These are phyloP conservation scores for Earliella scabrosa DNA, from an alignment of 1,284 basidiomycete genomes.

Conservation along the genomic window DNA sequence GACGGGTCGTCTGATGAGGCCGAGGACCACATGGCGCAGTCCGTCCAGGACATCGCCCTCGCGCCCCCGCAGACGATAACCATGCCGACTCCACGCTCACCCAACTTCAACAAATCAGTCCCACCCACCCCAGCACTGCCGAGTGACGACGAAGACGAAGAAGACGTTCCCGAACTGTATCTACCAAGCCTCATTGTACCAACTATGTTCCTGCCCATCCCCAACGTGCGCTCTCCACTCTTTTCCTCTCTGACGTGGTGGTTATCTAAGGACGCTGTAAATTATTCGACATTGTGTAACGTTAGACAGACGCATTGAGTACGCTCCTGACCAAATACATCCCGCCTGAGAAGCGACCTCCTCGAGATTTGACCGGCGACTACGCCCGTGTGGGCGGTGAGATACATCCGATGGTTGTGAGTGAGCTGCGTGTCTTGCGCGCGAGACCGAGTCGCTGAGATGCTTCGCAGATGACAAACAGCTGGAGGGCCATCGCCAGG, in stretches of 20 bases:
- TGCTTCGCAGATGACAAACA: conserved; percentile 72
- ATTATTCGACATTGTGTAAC: conserved; percentile 32
- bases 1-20: conserved; percentile 36
- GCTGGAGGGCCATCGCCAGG: conserved; percentile 78
- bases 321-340: conserved; percentile 82
- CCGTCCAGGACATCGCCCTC: conserved; percentile 30
- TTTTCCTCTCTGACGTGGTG: conserved; percentile 58
- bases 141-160: conserved; percentile 42
- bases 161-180: conserved; percentile 61
- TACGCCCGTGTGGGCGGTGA: conserved; percentile 61
- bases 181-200: conserved; percentile 60
- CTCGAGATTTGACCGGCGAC: conserved; percentile 72
- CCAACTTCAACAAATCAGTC: conserved; percentile 34
- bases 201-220: conserved; percentile 82
- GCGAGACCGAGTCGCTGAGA: conserved; percentile 2
- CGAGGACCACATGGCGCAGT: conserved; percentile 14
- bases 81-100: conserved; percentile 11
- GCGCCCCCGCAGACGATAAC: conserved; percentile 24
- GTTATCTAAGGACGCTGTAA: conserved; percentile 47
- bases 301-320: conserved; percentile 81
- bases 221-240: conserved; percentile 67
- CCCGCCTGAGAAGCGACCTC: conserved; percentile 72
- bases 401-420: conserved; percentile 77
- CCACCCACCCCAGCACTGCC: conserved; percentile 43
- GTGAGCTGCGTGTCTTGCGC: conserved; percentile 28